Percentiles rank a stretch among this genome's conserved stretches.
These are phyloP conservation scores for Amanita fuliginea DNA, from an alignment of 768 basidiomycete genomes.

Conservation along the genomic window DNA sequence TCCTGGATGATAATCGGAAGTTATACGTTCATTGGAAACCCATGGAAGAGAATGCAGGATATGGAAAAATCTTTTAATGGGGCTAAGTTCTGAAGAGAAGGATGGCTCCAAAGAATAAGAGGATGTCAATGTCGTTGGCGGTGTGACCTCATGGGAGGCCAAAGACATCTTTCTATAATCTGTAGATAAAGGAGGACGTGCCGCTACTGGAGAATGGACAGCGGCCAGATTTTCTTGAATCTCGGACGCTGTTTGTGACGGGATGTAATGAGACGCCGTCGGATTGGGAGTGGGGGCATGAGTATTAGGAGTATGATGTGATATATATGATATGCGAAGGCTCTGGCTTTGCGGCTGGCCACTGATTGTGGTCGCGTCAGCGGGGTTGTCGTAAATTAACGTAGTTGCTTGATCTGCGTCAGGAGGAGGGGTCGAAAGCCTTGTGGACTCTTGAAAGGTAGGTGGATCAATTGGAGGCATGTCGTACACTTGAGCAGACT, in stretches of 20 bases:
- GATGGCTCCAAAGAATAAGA: constrained; percentile 23
- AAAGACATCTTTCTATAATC: constrained; percentile 28
- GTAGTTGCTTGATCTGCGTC: constrained; percentile 7
- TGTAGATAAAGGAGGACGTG: constrained; percentile 19
- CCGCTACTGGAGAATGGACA: constrained; percentile 20
- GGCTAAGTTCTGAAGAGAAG: constrained; percentile 24
- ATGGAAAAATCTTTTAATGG: constrained; percentile 30
- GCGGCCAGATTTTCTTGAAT: constrained; percentile 5
- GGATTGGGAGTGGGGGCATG: constrained; percentile 6
- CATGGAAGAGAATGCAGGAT: constrained; percentile 34
- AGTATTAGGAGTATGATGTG: constrained; percentile 5
- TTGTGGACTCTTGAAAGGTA: constrained; percentile 11
- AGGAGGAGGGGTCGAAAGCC: constrained; percentile 6
- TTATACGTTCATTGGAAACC: constrained; percentile 32
- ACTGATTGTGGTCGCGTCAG: constrained; percentile 1
- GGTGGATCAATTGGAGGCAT: constrained; percentile 8
- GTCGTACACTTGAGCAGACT: constrained; percentile 15
- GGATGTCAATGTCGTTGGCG: constrained; percentile 13
- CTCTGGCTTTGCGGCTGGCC: constrained; percentile 6
- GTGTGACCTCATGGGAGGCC: constrained; percentile 15
- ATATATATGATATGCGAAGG: constrained; percentile 5
- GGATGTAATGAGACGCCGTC: neutral
- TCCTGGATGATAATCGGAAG: constrained; percentile 32
- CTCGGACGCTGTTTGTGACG: constrained; percentile 4
- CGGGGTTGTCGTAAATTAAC: constrained; percentile 4